Evolutionary conservation across 768 basidiomycete species (phyloP), one percentile per base, ranked within the genome.

Genomic region (Candolleomyces efflorescens): DNA sequence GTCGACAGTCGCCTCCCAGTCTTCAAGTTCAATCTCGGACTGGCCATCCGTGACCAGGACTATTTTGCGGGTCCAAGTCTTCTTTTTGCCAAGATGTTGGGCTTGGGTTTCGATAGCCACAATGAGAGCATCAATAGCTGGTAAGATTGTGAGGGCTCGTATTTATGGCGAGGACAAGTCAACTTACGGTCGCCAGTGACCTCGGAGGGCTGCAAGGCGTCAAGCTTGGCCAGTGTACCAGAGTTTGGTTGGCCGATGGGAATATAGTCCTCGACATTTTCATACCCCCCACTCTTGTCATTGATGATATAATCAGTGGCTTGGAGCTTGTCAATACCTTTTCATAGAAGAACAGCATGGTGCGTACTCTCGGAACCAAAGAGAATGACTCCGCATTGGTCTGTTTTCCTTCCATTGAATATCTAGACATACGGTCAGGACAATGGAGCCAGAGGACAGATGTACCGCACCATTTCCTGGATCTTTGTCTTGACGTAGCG

Each of bases 401-500:
- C 95, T 10, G 95, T 98, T 76, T 96, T 97, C 43, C 95, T 80
- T 13, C 88, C 90, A 62, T 90, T 85, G 67, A 86, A 94, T 62
- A 98, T 94, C 95, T 98, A 61, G 17, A 27, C n/a, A 53, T 56
- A 26, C 39, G 51, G 57, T 59, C 53, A 46, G 51, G 54, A 17
- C 18, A 52, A 22, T 12, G 18, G 15, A 15, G 56, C 17, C 6
- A 38, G 27, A 43, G 15, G n/a, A 17, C 43, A 27, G 37, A 32
- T 5, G 7, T 27, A 24, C 66, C 69, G 10, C 54, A 91, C 92
- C 88, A 96, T 94, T 60, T 95, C 90, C 67, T 96, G 92, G 36
- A 95, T 82, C 70, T 94, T 94, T 62, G 93, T 81, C 69, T 91
- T 92, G 15, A 92, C 90, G 66, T 87, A 97, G 66, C 93, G 90